Base-by-base conservation (phyloP, 139 green algal species). In the Coccomyxa sp. region DNA sequence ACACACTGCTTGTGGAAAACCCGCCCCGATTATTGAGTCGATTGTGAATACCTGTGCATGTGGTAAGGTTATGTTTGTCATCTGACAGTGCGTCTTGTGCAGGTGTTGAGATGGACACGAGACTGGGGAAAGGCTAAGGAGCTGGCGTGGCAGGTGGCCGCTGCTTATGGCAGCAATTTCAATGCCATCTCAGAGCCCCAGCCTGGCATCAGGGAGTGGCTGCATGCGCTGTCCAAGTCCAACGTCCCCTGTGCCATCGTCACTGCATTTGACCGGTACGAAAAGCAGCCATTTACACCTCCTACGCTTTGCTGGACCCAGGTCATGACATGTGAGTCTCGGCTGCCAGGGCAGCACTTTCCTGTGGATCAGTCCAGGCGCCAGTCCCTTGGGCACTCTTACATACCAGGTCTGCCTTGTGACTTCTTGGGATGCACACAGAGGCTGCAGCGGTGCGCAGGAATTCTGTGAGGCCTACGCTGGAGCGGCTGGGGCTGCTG, bases 241-340 rank as follows among this genome's bases (percentile, higher is more conserved):
- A 87, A 85, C 22, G 87, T 96, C 39, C 92, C 91, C 10, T 92
- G 86, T 71, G 91, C 90, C 4, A 73, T 93, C 8, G 89, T 96
- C 0, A 88, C 83, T 9, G 55, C 77, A n/a, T 88, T 95, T 78
- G 73, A 78, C 74, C 70, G 74, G 79, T 83, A 8, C n/a, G n/a
- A n/a, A n/a, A n/a, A n/a, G n/a, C n/a, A n/a, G n/a, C n/a, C n/a
- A n/a, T n/a, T n/a, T n/a, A n/a, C n/a, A n/a, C n/a, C n/a, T n/a
- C n/a, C n/a, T n/a, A n/a, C n/a, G n/a, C n/a, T n/a, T n/a, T 64
- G 5, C 50, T 22, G 50, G 68, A 72, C 10, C 68, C 22, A 1
- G 31, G 24, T 71, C 64, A 71, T 71, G 14, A 33, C 27, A 8
- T 38, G 31, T 72, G n/a, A 72, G 31, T 27, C 24, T 39, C 29